These are phyloP conservation scores for Solanum virginianum DNA, from an alignment of 257 asterid species.

Conservation along the genomic window DNA sequence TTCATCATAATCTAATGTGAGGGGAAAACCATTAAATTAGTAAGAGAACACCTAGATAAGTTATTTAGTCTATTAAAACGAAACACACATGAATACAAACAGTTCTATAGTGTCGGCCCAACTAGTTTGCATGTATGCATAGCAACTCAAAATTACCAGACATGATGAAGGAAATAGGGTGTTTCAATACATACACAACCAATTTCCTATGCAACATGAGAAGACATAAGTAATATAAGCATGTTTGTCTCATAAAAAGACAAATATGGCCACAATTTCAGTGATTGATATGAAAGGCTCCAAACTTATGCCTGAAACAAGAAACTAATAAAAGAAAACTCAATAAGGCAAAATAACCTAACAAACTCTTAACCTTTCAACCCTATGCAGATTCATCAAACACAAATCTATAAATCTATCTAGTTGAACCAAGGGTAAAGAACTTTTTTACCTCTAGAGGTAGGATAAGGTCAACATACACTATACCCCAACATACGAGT, in stretches of 20 bases:
- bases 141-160: neutral
- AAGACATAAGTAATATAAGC: neutral
- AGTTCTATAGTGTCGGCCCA: neutral
- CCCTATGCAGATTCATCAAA: neutral
- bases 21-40: neutral
- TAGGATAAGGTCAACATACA: no score
- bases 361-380: constrained; percentile 10
- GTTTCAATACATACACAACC: neutral
- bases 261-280: constrained; percentile 27
- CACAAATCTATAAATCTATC: neutral
- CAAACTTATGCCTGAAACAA: constrained; percentile 12
- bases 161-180: neutral
- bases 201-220: neutral
- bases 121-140: neutral
- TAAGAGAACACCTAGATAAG: neutral
- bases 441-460: neutral
- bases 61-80: neutral
- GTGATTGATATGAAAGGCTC: constrained; percentile 10
- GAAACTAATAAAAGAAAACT: constrained; percentile 12
- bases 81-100: neutral
- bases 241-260: constrained; percentile 28
- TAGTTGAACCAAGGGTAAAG: neutral
- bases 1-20: constrained; percentile 59
- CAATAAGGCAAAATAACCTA: constrained; percentile 4
- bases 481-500: neutral